Evolutionary conservation across 345 rosid species (phyloP), one percentile per base, ranked within the genome.

Genomic region (Arabidopsis suecica): DNA sequence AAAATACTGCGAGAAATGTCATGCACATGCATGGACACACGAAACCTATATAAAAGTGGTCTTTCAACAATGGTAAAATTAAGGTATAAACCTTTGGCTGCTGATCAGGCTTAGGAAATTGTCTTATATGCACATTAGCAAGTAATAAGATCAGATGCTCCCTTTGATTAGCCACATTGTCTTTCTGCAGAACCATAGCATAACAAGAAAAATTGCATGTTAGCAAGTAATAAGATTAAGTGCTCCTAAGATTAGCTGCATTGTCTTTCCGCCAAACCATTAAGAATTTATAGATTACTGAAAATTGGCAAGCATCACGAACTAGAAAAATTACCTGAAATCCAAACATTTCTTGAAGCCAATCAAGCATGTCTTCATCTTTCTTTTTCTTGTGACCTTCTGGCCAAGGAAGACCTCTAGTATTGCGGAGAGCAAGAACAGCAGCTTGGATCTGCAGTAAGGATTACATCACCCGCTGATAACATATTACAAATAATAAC

Each of bases 341-440:
- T 65, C 99, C 99, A 87, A 96, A 96, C 95, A 91, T 93, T 47
- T 84, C 89, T 54, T 87, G 97, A 80, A 96, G 98, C 99, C 99
- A 96, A 84, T 96, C 99, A 38, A 96, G 89, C 83, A 96, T 86
- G 78, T 96, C 99, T 54, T 86, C 95, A 42, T 89, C 97, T 75
- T 84, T 91, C 83, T 88, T 93, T 85, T 82, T 88, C 75, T 85
- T 84, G 88, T 84, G 84, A 69, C 85, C 91, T 68, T 86, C 89
- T 61, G 95, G 98, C 98, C 98, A 93, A 44, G 97, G 99, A 80
- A 96, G 97, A 73, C 98, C 99, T 82, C 99, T 88, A n/a, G 97
- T 93, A 82, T 89, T 86, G 62, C 99, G 97, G 72, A 96, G 97
- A 22, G 93, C 97, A 78, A 85, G 59, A 78, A 89, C 96, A 65